Conservation (phyloP, 2,329 filamentous ascomycete species). For the Ophiostoma piceae region DNA sequence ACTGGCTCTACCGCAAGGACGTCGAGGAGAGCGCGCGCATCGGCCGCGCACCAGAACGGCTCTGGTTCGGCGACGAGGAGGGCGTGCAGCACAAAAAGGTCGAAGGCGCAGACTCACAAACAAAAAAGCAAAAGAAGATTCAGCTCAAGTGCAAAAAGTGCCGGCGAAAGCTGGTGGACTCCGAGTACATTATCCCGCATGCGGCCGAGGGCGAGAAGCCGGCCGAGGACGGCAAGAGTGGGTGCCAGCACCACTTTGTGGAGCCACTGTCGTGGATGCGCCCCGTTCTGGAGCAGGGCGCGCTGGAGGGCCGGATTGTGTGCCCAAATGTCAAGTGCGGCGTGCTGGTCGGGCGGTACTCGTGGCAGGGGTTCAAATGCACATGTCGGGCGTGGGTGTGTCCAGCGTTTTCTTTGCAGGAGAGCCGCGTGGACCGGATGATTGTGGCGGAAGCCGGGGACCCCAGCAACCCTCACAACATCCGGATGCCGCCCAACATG, state of each 20-base stretch:
- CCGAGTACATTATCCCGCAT: constrained; percentile 63
- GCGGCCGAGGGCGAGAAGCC: constrained; percentile 30
- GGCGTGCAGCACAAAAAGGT: constrained; percentile 30
- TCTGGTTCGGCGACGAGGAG: constrained; percentile 76
- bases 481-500: constrained; percentile 50
- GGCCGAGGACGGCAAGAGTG: constrained; percentile 1
- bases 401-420: constrained; percentile 81
- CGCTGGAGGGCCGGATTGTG: constrained; percentile 74
- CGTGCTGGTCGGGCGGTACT: constrained; percentile 83
- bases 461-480: constrained; percentile 26
- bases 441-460: constrained; percentile 19
- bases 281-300: constrained; percentile 69
- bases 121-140: constrained; percentile 32
- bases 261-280: constrained; percentile 97
- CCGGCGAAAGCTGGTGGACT: constrained; percentile 57
- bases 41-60: constrained; percentile 72
- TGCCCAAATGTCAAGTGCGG: constrained; percentile 77
- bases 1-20: constrained; percentile 56
- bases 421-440: constrained; percentile 72
- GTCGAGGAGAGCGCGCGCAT: constrained; percentile 58
- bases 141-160: constrained; percentile 89
- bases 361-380: constrained; percentile 93
- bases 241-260: constrained; percentile 82
- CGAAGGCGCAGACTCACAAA: constrained; percentile 20
- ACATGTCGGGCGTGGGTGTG: constrained; percentile 87